These are phyloP conservation scores for Syzygium oleosum DNA, from an alignment of 345 rosid species.

Conservation along the genomic window DNA sequence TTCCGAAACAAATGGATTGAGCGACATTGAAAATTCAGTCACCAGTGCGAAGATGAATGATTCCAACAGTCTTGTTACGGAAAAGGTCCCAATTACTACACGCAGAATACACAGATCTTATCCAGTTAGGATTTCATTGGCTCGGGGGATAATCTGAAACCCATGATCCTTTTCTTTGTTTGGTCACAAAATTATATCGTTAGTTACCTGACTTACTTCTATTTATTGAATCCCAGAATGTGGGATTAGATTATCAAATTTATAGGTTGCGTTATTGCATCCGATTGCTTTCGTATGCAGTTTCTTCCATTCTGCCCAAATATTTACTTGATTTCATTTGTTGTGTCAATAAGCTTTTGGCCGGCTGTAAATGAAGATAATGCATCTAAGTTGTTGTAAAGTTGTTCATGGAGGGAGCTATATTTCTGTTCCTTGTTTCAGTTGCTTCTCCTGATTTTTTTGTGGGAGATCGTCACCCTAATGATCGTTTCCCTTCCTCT, in stretches of 20 bases:
- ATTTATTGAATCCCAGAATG: background rate
- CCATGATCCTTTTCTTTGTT: background rate
- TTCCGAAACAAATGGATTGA: conserved; percentile 31
- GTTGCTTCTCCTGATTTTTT: background rate
- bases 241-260: background rate
- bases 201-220: background rate
- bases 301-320: background rate
- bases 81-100: conserved; percentile 13
- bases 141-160: conserved; percentile 14
- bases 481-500: background rate
- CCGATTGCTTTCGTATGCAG: background rate
- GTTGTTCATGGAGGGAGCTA: background rate
- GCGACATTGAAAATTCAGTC: conserved; percentile 14
- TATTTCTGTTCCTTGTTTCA: background rate
- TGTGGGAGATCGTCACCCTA: background rate
- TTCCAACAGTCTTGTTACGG: conserved; percentile 10
- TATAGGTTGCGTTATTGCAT: background rate
- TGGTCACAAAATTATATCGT: background rate
- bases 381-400: background rate
- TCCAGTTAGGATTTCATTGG: conserved; percentile 62
- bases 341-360: background rate
- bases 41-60: conserved; percentile 12
- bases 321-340: background rate
- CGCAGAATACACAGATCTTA: conserved; percentile 63
- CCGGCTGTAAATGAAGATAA: background rate